Conservation (phyloP, 352 stramenopile species). For the Globisporangium parvum region DNA sequence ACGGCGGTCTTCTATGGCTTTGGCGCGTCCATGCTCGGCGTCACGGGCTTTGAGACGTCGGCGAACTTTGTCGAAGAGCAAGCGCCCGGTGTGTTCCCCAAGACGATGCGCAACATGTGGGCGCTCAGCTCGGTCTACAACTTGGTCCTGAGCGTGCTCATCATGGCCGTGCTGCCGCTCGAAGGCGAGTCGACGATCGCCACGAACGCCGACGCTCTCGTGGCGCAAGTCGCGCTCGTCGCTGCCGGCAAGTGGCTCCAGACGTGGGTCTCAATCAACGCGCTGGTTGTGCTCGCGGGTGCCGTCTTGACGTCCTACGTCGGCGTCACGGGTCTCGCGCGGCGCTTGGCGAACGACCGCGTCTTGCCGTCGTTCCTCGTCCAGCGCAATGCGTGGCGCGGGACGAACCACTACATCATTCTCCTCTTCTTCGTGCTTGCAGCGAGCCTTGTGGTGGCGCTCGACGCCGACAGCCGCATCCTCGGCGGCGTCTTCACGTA, state of each 20-base stretch:
- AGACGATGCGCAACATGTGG: conserved; percentile 33
- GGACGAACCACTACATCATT: conserved; percentile 81
- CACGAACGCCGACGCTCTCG: conserved; percentile 47
- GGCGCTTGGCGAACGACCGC: conserved; percentile 64
- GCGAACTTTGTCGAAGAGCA: conserved; percentile 88
- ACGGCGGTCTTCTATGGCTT: conserved; percentile 71
- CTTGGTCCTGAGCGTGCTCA: conserved; percentile 56
- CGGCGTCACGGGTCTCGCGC: conserved; percentile 64
- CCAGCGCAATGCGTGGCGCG: conserved; percentile 42
- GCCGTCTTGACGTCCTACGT: conserved; percentile 81
- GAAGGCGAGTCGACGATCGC: conserved; percentile 45
- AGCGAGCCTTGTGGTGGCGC: conserved; percentile 54
- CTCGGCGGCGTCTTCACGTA: conserved; percentile 84
- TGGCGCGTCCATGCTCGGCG: conserved; percentile 73
- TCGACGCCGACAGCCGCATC: conserved; percentile 68
- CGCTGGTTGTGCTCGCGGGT: conserved; percentile 81
- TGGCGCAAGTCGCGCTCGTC: conserved; percentile 56
- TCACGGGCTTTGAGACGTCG: conserved; percentile 86
- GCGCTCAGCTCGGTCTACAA: conserved; percentile 81
- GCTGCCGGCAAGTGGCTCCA: conserved; percentile 35
- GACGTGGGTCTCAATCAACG: conserved; percentile 62
- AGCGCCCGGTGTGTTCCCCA: conserved; percentile 13
- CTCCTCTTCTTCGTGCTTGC: conserved; percentile 58
- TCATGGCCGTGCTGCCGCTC: conserved; percentile 70
- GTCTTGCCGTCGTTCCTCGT: conserved; percentile 50